Conservation (phyloP, 2,329 filamentous ascomycete species). For the Neurospora sp. region DNA sequence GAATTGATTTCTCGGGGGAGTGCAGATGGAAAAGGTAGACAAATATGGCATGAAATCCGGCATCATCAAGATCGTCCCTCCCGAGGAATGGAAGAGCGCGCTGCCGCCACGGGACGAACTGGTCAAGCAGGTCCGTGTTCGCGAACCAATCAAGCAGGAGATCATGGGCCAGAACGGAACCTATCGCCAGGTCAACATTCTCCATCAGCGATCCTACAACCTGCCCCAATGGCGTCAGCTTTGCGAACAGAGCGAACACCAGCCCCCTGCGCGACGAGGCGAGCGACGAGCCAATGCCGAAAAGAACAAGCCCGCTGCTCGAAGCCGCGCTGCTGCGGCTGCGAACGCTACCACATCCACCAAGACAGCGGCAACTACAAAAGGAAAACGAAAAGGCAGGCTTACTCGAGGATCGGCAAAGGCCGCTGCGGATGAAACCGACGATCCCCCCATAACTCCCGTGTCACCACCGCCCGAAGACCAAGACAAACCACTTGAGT, state of each 20-base stretch:
- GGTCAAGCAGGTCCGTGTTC: slow-evolving; percentile 84
- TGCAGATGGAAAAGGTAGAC: slow-evolving; percentile 70
- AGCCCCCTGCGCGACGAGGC: slow-evolving; percentile 83
- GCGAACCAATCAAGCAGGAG: slow-evolving; percentile 96
- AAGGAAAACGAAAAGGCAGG: slow-evolving; percentile 22
- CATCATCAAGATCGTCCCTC: slow-evolving; percentile 92
- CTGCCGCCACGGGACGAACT: slow-evolving; percentile 72
- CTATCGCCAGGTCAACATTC: slow-evolving; percentile 93
- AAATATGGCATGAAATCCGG: slow-evolving; percentile 95
- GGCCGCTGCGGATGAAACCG: slow-evolving; percentile 26
- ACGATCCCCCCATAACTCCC: slow-evolving; percentile 48
- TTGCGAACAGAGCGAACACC: slow-evolving; percentile 90
- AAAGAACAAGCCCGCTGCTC: slow-evolving; percentile 33
- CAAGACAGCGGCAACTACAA: slow-evolving; percentile 24
- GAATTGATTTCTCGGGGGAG: slow-evolving; percentile 3
- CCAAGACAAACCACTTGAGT: slow-evolving; percentile 29
- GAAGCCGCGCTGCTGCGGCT: slow-evolving; percentile 27
- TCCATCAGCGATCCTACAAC: slow-evolving; percentile 93
- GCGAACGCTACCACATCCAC: slow-evolving; percentile 17
- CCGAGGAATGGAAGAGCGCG: slow-evolving; percentile 80
- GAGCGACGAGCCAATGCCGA: slow-evolving; percentile 59
- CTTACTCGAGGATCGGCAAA: slow-evolving; percentile 15
- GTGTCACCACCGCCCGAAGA: slow-evolving; percentile 40
- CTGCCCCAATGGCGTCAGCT: slow-evolving; percentile 90
- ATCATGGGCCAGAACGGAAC: slow-evolving; percentile 93